These are phyloP conservation scores for Chimonanthus praecox DNA, from an alignment of 164 flowering plant species.

Conservation along the genomic window DNA sequence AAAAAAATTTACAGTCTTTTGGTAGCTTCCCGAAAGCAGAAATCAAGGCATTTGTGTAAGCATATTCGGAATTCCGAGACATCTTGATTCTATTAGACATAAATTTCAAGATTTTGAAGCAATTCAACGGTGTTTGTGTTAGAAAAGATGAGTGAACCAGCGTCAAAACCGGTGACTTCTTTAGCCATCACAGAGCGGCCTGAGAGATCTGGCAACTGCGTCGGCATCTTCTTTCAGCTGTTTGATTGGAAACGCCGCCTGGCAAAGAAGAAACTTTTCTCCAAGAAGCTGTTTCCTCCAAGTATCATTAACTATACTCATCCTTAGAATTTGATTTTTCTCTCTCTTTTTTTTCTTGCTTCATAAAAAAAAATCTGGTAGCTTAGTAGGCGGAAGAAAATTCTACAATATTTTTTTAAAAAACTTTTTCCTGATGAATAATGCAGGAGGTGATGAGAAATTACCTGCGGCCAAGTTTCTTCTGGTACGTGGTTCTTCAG, in stretches of 20 bases:
- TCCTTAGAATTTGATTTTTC: background rate
- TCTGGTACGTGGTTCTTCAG: constrained; percentile 40
- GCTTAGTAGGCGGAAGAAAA: background rate
- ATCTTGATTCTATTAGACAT: background rate
- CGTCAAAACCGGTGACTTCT: constrained; percentile 31
- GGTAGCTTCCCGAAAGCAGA: background rate
- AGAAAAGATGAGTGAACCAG: constrained; percentile 25
- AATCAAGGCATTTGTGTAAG: background rate
- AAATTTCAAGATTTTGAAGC: background rate
- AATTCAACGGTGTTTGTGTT: background rate
- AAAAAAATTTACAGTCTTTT: background rate
- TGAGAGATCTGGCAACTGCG: constrained; percentile 74
- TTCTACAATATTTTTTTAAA: background rate
- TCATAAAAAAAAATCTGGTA: too few relatives aligned
- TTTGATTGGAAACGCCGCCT: constrained; percentile 85
- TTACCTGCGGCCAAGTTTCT: constrained; percentile 60
- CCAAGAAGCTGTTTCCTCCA: constrained; percentile 69
- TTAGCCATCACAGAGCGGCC: constrained; percentile 67
- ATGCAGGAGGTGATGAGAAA: constrained; percentile 58
- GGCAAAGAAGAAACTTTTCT: constrained; percentile 79
- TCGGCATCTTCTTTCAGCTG: constrained; percentile 84
- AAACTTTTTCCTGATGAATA: background rate
- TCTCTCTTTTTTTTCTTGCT: background rate
- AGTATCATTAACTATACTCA: constrained; percentile 28
- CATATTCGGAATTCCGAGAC: background rate